Percentiles rank a stretch among this genome's conserved stretches.
Conservation (phyloP, 2,329 filamentous ascomycete species). For the Pyricularia pennisetigena region DNA sequence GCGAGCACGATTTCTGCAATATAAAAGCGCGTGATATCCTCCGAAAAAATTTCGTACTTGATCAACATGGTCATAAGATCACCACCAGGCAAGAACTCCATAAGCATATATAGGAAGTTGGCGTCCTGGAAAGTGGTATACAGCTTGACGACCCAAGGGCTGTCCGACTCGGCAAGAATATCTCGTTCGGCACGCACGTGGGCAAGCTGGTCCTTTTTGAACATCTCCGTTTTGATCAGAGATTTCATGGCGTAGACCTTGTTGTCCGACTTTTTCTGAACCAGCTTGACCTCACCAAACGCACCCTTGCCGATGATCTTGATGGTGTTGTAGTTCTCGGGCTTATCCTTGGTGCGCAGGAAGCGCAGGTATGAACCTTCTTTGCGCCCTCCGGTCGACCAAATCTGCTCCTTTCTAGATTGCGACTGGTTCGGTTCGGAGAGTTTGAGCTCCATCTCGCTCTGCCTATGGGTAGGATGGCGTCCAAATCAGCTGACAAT, state of each 20-base stretch:
- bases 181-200: conserved; percentile 97
- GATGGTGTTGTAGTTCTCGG: conserved; percentile 89
- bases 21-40: conserved; percentile 97
- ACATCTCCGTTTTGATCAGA: conserved; percentile 98
- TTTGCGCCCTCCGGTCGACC: conserved; percentile 73
- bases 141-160: conserved; percentile 97
- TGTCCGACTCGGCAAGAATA: conserved; percentile 97
- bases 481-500: neutral
- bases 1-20: conserved; percentile 97
- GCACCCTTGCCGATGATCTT: conserved; percentile 99
- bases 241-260: conserved; percentile 99
- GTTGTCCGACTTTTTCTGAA: conserved; percentile 90
- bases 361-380: conserved; percentile 92
- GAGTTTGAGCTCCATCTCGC: conserved; percentile 82
- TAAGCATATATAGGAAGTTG: conserved; percentile 96
- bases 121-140: conserved; percentile 96
- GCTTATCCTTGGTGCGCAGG: conserved; percentile 83
- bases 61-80: conserved; percentile 99
- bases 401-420: conserved; percentile 72
- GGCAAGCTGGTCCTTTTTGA: conserved; percentile 96
- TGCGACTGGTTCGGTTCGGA: conserved; percentile 66
- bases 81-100: conserved; percentile 97
- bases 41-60: conserved; percentile 99
- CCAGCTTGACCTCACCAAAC: conserved; percentile 95
- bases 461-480: conserved; percentile 50